Conservation (phyloP, 371 early-diverging fungal genomes). For the Fennellomyces sp. region DNA sequence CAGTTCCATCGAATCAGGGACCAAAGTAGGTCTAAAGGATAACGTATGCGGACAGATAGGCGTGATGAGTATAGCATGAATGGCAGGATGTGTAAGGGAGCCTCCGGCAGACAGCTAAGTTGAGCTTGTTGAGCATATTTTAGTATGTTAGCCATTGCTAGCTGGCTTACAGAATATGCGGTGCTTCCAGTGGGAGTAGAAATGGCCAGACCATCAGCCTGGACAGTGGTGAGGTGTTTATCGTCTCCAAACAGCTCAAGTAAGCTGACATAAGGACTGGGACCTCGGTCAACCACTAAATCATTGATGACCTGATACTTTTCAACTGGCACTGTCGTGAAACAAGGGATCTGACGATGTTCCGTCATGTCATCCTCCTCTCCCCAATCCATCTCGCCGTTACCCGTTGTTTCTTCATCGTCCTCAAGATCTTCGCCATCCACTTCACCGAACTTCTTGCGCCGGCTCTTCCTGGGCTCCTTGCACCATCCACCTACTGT, state of each 20-base stretch:
- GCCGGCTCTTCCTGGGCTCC: constrained; percentile 8
- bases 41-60: constrained; percentile 96
- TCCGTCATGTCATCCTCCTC: constrained; percentile 21
- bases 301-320: constrained; percentile 75
- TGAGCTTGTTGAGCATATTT: no score
- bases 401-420: constrained; percentile 15
- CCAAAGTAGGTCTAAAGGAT: constrained; percentile 92
- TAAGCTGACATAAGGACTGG: constrained; percentile 83
- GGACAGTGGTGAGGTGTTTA: constrained; percentile 78
- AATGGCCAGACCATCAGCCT: constrained; percentile 90
- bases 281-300: constrained; percentile 86
- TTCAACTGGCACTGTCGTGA: constrained; percentile 36
- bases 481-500: constrained; percentile 34
- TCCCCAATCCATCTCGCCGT: background rate
- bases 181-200: constrained; percentile 96
- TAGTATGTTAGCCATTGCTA: no score
- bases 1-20: constrained; percentile 87
- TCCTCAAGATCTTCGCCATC: constrained; percentile 1
- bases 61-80: constrained; percentile 87
- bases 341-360: constrained; percentile 35
- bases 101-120: constrained; percentile 86
- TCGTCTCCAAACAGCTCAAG: constrained; percentile 92
- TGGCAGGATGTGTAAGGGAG: constrained; percentile 90
- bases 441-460: constrained; percentile 53
- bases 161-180: constrained; percentile 81